Base-by-base conservation (phyloP, 805 yeast genomes). In the Saturnispora dispora region DNA sequence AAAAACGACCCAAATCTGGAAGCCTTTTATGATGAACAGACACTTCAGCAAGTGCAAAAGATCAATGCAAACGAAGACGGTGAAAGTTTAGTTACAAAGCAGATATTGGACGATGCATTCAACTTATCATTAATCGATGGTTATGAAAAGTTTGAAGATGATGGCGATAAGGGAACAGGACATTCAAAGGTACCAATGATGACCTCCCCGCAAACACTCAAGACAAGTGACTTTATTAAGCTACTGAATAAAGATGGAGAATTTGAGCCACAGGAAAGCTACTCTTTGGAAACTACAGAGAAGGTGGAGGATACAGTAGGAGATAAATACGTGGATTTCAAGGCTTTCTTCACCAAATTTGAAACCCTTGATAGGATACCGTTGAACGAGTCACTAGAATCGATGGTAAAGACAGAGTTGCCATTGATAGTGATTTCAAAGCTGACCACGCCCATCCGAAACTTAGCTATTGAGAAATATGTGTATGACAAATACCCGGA, bases 391-490 rank as follows among this genome's bases (percentile, higher is more conserved):
- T 46, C 43, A 18, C 46, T 64, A 4, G 48, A 48, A 2, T 53
- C 56, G 1, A 27, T 63, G 3, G 60, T 53, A 1, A 32, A 39
- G 10, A 48, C 55, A 0, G 49, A 50, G 0, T 17, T 59, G n/a
- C 83, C 88, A 5, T 66, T 82, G 18, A 70, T 82, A 1, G 72
- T 87, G 33, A 63, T 83, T 0, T 80, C 96, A 0, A 68, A 68
- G 25, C 70, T 84, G 10, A 63, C 69, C 2, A 76, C 85, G 58
- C 98, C 98, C 1, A 81, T 72, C 59, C 58, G 79, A 47, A 93
- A 93, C 61, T 70, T 93, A 15, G 88, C 96, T 1, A 59, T 89
- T 5, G 99, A 93, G 59, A 85, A 86, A 57, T 84, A 78, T 60
- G 70, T 93, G 0, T 93, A 86, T 64, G 74, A 75, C 49, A 65